phyloP scores from a whole-genome alignment of 768 basidiomycete species.

The Hypholoma sublateritium region DNA sequence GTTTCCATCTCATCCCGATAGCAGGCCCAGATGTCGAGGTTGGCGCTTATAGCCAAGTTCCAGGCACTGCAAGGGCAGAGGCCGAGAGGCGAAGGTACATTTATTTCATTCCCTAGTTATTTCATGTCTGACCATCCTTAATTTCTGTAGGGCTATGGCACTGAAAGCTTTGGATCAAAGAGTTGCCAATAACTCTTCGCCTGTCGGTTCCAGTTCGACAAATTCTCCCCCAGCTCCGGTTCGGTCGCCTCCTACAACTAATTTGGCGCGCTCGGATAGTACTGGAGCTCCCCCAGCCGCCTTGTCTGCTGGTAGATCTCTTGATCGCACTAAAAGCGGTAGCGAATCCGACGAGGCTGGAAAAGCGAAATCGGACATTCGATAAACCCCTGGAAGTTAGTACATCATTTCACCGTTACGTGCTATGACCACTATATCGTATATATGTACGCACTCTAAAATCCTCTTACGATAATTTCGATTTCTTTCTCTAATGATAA shows the following conservation, averaged over 20 bases:
- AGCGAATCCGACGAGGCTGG: constrained; percentile 28
- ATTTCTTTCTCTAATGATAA: constrained; percentile 10
- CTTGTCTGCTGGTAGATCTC: constrained; percentile 19
- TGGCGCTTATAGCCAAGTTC: constrained; percentile 70
- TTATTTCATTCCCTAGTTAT: neutral
- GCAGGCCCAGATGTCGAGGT: constrained; percentile 66
- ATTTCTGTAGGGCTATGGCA: constrained; percentile 76
- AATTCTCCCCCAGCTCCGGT: constrained; percentile 26
- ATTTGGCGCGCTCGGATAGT: constrained; percentile 33
- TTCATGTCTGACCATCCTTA: constrained; percentile 6
- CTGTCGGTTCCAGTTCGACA: constrained; percentile 34
- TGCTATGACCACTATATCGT: constrained; percentile 11
- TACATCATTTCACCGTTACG: neutral
- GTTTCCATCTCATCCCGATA: constrained; percentile 74
- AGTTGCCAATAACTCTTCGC: constrained; percentile 64
- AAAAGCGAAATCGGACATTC: constrained; percentile 31
- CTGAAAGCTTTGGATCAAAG: constrained; percentile 96
- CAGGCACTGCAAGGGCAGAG: constrained; percentile 91
- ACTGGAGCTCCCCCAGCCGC: constrained; percentile 25
- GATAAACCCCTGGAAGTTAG: constrained; percentile 17
- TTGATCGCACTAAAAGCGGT: constrained; percentile 35
- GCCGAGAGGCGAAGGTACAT: constrained; percentile 90
- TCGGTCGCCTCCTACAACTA: constrained; percentile 28
- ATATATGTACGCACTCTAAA: constrained; percentile 9
- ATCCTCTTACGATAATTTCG: constrained; percentile 17